These are phyloP conservation scores for Chlorella sp. DNA, from an alignment of 139 green algal species.

Conservation along the genomic window DNA sequence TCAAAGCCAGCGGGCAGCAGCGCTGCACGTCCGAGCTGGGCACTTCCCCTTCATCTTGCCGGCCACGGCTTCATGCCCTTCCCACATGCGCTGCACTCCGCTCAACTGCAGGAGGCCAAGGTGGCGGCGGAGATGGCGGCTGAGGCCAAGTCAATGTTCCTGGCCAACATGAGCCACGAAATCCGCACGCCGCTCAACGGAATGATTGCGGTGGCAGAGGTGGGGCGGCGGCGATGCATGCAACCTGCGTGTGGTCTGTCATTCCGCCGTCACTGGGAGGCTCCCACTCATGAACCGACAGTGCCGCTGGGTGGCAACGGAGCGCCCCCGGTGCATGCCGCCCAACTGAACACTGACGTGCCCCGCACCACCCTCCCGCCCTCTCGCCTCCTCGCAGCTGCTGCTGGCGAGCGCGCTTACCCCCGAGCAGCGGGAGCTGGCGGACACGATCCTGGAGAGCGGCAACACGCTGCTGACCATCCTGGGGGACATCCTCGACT, in stretches of 20 bases:
- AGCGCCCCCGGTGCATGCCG: no score
- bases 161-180: slow-evolving; percentile 80
- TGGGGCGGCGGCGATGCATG: background rate
- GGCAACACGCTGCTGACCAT: slow-evolving; percentile 63
- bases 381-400: slow-evolving; percentile 58
- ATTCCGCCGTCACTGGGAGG: no score
- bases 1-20: no score
- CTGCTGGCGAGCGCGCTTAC: slow-evolving; percentile 56
- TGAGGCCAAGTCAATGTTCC: slow-evolving; percentile 66
- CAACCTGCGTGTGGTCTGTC: background rate
- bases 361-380: no score
- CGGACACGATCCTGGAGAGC: slow-evolving; percentile 53
- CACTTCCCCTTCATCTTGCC: no score
- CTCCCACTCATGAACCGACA: no score
- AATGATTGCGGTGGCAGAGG: slow-evolving; percentile 61
- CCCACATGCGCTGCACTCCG: background rate
- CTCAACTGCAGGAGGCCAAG: slow-evolving; percentile 32
- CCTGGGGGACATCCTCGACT: slow-evolving; percentile 68
- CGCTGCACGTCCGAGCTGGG: background rate
- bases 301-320: no score
- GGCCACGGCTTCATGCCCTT: background rate
- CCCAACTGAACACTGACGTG: no score
- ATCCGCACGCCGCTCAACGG: slow-evolving; percentile 77
- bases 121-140: slow-evolving; percentile 50
- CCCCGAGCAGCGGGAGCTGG: slow-evolving; percentile 65